Base-by-base conservation (phyloP, 257 asterid species). In the Plantago elongata region DNA sequence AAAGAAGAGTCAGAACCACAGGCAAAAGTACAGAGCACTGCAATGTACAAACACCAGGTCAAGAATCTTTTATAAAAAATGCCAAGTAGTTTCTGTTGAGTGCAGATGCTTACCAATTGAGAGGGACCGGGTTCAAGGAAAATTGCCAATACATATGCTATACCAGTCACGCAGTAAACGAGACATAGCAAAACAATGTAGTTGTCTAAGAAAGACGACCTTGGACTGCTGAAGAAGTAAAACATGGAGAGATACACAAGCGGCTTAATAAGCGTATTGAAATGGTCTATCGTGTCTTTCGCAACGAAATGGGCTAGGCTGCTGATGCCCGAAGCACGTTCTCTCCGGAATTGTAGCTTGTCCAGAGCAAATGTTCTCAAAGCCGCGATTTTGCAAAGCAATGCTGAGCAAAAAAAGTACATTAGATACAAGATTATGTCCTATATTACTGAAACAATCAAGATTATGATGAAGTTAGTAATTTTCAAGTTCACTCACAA, bases 1-100 rank as follows among this genome's bases (percentile, higher is more conserved):
- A 88, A n/a, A 91, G 51, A 59, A 91, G 96, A 64, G 95, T 86
- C 74, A 91, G 77, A 71, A 91, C 87, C 51, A 91, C 98, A 3
- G 96, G 98, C 50, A 91, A 84, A 79, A 91, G 82, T 9, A 86
- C 98, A 6, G 95, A 88, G 72, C 94, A 88, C 98, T 91, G 88
- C 84, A 73, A 54, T 13, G 54, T 34, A 34, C 46, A 34, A 67
- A 60, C 34, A 15, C 61, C 11, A 16, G 27, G 48, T 69, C 52
- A 68, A 61, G 29, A 12, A 27, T 42, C 61, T 65, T 14, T 29
- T 55, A 7, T 13, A 14, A 47, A 12, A 60, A 51, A 3, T 55
- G 62, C 43, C 5, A 34, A 34, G 5, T 4, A 34, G 40, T 34
- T 34, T 40, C 61, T 34, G 17, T 52, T n/a, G 63, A 51, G 69